Evolutionary conservation across 108 stramenopile species (phyloP), one percentile per base, ranked within the genome.

Genomic region (Skeletonema tropicum): DNA sequence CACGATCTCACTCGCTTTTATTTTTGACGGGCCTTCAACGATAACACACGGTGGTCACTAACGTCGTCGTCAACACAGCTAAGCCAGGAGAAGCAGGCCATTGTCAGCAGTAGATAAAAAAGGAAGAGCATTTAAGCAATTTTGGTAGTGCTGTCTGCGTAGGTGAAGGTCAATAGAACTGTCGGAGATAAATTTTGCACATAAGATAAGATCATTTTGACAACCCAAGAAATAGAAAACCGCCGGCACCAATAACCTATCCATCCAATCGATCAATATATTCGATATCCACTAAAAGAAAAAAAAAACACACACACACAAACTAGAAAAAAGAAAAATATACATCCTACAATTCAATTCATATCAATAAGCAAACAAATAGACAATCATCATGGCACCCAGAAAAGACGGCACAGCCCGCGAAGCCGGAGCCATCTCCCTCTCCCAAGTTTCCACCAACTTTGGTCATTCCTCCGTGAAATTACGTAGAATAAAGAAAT

Each of bases 381-480:
- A 59, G 38, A 71, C 10, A 60, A 59, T 60, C 29, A 14, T 35
- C 1, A 60, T 81, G 80, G 80, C 65, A 36, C 80, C 64, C 30
- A 63, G 73, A 75, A 68, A 65, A 59, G 80, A 81, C 73, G 80
- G 80, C 23, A 81, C 80, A 31, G 80, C 80, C 45, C 63, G 80
- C 33, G 80, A 89, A 79, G 90, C 90, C 13, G 94, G 94, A 46
- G 92, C 92, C 52, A 83, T 90, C 66, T 88, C 86, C 71, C 86
- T 95, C 64, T 83, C 88, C 35, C 87, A 89, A 86, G 82, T 65
- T 6, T 92, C 91, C 60, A 92, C 93, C 80, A 96, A 96, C 83
- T 99, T 99, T 80, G 96, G 97, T 41, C 95, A 94, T 73, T 96
- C 95, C n/a, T 67, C 88, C 7, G 96, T 92, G 14, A 91, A 93